Evolutionary conservation across 352 stramenopile genomes (phyloP), one percentile per base, ranked within the genome.

Genomic region (Phytopythium mirpurense): DNA sequence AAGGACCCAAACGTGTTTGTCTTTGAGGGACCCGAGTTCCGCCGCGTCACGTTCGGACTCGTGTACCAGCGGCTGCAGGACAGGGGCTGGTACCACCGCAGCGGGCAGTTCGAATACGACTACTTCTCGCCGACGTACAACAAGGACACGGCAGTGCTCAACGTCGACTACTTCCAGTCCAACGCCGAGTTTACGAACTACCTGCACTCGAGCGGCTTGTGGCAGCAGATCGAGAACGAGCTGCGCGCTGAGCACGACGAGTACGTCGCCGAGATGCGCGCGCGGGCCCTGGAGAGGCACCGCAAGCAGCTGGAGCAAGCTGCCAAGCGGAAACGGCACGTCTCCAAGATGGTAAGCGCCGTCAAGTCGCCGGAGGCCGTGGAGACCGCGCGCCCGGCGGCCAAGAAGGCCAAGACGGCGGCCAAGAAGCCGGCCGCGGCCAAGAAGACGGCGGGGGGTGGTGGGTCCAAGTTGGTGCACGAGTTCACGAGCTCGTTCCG

Each of bases 61-160:
- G 68, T 91, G 46, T 88, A 87, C 48, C 44, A 72, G 36, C 74
- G 65, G 43, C 64, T 91, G 23, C 68, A 91, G 57, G 55, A 74
- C 6, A 58, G 71, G 10, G 81, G 81, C 18, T 91, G 78, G 78
- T 59, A 76, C 50, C 69, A 88, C 62, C 70, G 60, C 11, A 63
- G 51, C 7, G 81, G 81, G 11, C 53, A 57, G 34, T 91, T 91
- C 27, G 81, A 86, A 65, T 91, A 91, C 61, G 81, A 91, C 56
- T 91, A 91, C 70, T 91, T 91, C 37, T 77, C 78, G 26, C 81
- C 81, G 2, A 69, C 68, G 9, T 88, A 82, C 67, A 82, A 68
- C 14, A 62, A 76, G 12, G 65, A 70, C 9, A 88, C 53, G 5
- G 74, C 81, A 19, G 64, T 78, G 35, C 19, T 77, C 10, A 74